A percentile compares a stretch with the other conserved stretches of the same genome.
phyloP scores from a whole-genome alignment of 1,139 yeast species.

The Yamadazyma taylorii region DNA sequence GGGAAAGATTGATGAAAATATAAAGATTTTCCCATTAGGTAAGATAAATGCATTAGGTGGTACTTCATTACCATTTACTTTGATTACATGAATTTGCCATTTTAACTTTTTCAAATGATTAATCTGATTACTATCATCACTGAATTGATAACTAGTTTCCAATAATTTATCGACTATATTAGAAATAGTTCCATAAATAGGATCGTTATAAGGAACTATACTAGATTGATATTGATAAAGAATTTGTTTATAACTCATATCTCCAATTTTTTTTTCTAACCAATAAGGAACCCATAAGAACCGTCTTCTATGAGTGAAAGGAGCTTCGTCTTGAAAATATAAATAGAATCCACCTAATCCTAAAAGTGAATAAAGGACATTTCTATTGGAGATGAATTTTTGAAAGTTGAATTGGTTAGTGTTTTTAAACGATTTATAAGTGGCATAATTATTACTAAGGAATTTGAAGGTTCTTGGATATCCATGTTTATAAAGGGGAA shows the following conservation, averaged over 20 bases:
- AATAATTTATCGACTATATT: slow-evolving; percentile 64
- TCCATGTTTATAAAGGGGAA: too few relatives aligned
- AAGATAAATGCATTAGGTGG: slow-evolving; percentile 96
- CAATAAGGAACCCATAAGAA: slow-evolving; percentile 72
- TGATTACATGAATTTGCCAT: slow-evolving; percentile 84
- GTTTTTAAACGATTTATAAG: slow-evolving; percentile 23
- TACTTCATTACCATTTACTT: slow-evolving; percentile 52
- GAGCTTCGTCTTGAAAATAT: slow-evolving; percentile 75
- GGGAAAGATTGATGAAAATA: slow-evolving; percentile 75
- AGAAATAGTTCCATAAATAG: slow-evolving; percentile 55
- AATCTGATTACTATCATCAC: slow-evolving; percentile 23
- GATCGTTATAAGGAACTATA: slow-evolving; percentile 55
- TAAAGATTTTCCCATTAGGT: slow-evolving; percentile 95
- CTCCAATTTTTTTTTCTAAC: slow-evolving; percentile 69
- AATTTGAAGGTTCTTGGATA: too few relatives aligned
- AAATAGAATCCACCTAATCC: slow-evolving; percentile 48
- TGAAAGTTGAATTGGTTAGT: slow-evolving; percentile 12
- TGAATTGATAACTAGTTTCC: slow-evolving; percentile 47
- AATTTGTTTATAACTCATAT: slow-evolving; percentile 62
- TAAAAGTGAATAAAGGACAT: slow-evolving; percentile 20
- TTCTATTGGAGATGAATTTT: slow-evolving; percentile 19
- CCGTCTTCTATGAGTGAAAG: slow-evolving; percentile 72
- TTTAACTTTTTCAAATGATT: slow-evolving; percentile 43
- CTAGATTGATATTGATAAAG: slow-evolving; percentile 45
- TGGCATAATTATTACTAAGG: slow-evolving; percentile 6